These are phyloP conservation scores for Metschnikowia colocasiae DNA, from an alignment of 805 yeast species.

Conservation along the genomic window DNA sequence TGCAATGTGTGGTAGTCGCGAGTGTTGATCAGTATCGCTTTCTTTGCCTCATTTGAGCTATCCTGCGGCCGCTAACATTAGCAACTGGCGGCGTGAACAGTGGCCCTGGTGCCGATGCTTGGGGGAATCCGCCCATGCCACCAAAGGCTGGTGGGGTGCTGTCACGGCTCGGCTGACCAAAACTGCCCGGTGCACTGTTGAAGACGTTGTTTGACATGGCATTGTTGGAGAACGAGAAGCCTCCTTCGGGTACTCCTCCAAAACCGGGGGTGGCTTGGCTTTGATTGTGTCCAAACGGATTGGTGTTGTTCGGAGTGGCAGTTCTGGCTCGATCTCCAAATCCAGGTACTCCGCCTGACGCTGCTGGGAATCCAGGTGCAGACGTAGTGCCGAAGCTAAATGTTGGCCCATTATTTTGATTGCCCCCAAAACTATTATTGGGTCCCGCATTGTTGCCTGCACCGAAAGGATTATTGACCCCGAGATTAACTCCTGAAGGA, in stretches of 20 bases:
- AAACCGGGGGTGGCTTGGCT: background rate
- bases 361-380: background rate
- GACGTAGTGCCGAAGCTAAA: conserved; percentile 9
- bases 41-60: conserved; percentile 36
- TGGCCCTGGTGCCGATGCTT: conserved; percentile 6
- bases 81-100: conserved; percentile 21
- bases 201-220: conserved; percentile 10
- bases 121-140: conserved; percentile 4
- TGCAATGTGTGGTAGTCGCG: background rate
- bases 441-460: background rate
- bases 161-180: conserved; percentile 17
- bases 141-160: conserved; percentile 19
- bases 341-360: background rate
- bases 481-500: conserved; percentile 10
- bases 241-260: conserved; percentile 6
- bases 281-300: conserved; percentile 8
- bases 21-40: conserved; percentile 18
- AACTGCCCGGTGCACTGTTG: conserved; percentile 17
- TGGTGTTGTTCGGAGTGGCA: conserved; percentile 2
- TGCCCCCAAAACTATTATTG: background rate
- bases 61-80: conserved; percentile 22
- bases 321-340: conserved; percentile 5
- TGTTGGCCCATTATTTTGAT: background rate
- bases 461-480: conserved; percentile 3
- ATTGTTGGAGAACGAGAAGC: conserved; percentile 13